Base-by-base conservation (phyloP, 495 filamentous ascomycete genomes). In the Aspergillus diversus region DNA sequence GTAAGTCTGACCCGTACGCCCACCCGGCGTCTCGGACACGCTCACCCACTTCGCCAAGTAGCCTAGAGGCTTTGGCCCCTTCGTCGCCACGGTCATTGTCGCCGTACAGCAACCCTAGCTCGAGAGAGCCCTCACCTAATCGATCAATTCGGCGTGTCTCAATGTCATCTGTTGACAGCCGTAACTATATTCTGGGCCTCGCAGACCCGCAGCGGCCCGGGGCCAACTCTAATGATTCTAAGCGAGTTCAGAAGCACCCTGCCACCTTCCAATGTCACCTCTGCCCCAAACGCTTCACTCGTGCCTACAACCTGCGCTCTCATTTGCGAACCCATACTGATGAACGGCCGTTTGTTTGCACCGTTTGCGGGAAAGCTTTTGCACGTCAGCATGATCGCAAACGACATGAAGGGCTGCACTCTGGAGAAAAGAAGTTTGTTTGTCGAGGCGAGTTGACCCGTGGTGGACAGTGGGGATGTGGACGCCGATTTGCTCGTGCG, bases 361-460 rank as follows among this genome's bases (percentile, higher is more conserved):
- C 91, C 0, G 91, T 98, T 35, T 99, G 95, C 69, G 91, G 92
- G 62, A 99, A 99, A 77, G 95, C 95, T 3, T 97, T 97, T 73
- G 92, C 92, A 17, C 87, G 92, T n/a, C 92, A 96, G 71, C 92
- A 96, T 65, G 92, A 96, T 73, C 87, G 93, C 37, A 96, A 96
- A 76, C 85, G 92, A 21, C 92, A 97, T 75, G 93, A 97, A 77
- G 91, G 92, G 13, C 80, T 97, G 5, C 92, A 97, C 72, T 91
- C 89, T 1, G 93, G 92, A 43, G 93, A 97, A 73, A 96, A 96
- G 86, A 97, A 97, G 67, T 99, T 97, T 71, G 91, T 98, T 60
- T 99, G 95, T 75, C 90, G 90, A 43, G 95, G 95, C 60, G 90
- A 92, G 57, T 86, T 99, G 11, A 91, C 92, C 60, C 82, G 84